Evolutionary conservation across 495 filamentous ascomycete species (phyloP).

Genomic region (Bryoglossum gracile): DNA sequence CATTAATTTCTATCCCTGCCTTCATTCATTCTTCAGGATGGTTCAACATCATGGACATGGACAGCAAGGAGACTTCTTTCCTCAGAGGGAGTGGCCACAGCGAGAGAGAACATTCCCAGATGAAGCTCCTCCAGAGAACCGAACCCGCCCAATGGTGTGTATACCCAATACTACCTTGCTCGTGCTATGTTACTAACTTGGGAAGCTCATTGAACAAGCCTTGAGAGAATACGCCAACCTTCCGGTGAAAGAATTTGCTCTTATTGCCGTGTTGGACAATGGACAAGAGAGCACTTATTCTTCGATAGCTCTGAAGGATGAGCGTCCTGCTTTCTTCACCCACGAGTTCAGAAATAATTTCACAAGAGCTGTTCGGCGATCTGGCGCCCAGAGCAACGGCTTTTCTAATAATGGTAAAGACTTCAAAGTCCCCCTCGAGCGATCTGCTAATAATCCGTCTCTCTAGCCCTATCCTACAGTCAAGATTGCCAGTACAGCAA

Average conservation of each 20-base stretch:
- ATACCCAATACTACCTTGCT: no score
- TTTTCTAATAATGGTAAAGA: background rate
- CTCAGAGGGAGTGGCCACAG: constrained; percentile 6
- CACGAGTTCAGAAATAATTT: constrained; percentile 4
- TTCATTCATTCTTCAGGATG: constrained; percentile 17
- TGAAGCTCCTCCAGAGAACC: constrained; percentile 3
- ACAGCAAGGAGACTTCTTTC: constrained; percentile 11
- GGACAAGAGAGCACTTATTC: constrained; percentile 17
- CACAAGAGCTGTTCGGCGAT: background rate
- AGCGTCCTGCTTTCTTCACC: constrained; percentile 6
- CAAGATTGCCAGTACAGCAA: constrained; percentile 10
- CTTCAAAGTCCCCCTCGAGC: background rate
- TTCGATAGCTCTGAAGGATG: constrained; percentile 5
- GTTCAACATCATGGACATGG: constrained; percentile 5
- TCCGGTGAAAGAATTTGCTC: constrained; percentile 14
- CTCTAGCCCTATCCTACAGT: constrained; percentile 7
- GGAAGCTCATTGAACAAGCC: constrained; percentile 13
- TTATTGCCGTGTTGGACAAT: constrained; percentile 15
- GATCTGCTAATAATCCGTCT: background rate
- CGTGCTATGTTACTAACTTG: constrained; percentile 12
- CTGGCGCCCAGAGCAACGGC: background rate
- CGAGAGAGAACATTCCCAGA: constrained; percentile 16
- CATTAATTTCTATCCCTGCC: no score
- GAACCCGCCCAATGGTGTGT: no score
- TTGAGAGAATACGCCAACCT: constrained; percentile 18